Evolutionary conservation across 169 alveolate species (phyloP).

Genomic region (Cryptosporidium sp.): DNA sequence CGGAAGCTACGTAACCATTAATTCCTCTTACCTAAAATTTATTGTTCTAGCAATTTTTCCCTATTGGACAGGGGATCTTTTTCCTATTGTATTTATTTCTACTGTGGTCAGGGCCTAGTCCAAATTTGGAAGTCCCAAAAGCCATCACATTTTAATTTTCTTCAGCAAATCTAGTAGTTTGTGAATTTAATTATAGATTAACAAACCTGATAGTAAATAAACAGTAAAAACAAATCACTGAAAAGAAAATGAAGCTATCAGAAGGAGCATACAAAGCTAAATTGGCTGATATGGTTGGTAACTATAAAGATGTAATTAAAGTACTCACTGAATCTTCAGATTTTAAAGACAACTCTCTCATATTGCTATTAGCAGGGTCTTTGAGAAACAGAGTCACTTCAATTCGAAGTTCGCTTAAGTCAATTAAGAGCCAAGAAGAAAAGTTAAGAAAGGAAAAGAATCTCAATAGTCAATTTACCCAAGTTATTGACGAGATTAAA

Average conservation of each 20-base stretch:
- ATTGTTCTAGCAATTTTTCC: not conserved
- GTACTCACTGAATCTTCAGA: constrained; percentile 64
- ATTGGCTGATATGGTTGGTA: constrained; percentile 63
- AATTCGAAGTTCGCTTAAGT: constrained; percentile 31
- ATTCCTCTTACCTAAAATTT: not conserved
- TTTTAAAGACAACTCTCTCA: constrained; percentile 53
- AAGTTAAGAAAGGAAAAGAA: not conserved
- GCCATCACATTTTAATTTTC: no score
- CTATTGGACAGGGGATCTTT: not conserved
- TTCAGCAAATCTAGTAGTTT: not conserved
- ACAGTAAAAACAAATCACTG: not conserved
- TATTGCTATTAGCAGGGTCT: constrained; percentile 57
- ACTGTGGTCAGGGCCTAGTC: not conserved
- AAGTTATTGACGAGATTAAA: constrained; percentile 16
- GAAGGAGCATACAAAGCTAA: constrained; percentile 62
- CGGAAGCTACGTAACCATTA: not conserved
- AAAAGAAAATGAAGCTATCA: constrained; percentile 39
- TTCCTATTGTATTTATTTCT: not conserved
- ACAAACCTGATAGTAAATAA: not conserved
- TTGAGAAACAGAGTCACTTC: constrained; percentile 67
- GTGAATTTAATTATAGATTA: not conserved
- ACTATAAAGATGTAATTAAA: constrained; percentile 47
- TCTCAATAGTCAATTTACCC: not conserved
- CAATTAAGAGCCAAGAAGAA: constrained; percentile 24
- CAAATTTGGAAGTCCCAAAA: not conserved